phyloP scores from a whole-genome alignment of 331 rosid species.

The Quercus tomentella region DNA sequence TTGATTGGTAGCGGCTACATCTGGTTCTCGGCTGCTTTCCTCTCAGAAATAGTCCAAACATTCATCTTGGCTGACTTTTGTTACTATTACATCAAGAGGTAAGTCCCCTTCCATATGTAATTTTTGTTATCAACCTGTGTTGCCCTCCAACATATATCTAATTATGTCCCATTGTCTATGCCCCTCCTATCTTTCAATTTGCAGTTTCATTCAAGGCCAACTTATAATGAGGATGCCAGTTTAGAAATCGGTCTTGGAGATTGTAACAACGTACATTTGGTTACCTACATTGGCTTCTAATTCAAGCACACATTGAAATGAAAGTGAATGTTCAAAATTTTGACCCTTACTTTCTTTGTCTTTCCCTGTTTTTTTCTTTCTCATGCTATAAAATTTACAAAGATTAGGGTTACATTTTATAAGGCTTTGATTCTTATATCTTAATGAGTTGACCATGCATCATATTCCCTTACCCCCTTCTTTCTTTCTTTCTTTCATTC shows the following conservation, averaged over 20 bases:
- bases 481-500: too few relatives aligned
- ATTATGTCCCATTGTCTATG: not conserved
- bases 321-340: not conserved
- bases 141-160: not conserved
- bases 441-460: too few relatives aligned
- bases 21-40: conserved; percentile 53
- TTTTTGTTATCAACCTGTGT: not conserved
- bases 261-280: not conserved
- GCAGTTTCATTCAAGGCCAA: conserved; percentile 66
- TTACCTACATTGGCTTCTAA: not conserved
- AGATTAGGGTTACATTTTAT: too few relatives aligned
- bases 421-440: too few relatives aligned
- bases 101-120: not conserved
- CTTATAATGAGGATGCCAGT: conserved; percentile 70
- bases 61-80: conserved; percentile 83
- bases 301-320: not conserved
- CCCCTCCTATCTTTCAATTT: not conserved
- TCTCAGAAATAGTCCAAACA: conserved; percentile 62
- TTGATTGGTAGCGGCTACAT: conserved; percentile 42
- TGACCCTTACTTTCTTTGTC: not conserved
- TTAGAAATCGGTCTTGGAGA: conserved; percentile 16
- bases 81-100: conserved; percentile 78
- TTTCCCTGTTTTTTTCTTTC: not conserved
- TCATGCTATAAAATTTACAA: too few relatives aligned
- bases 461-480: too few relatives aligned